Percentiles rank a stretch among this genome's conserved stretches.
These are phyloP conservation scores for Chloris gayana DNA, from an alignment of 176 grass and related monocot species.

Conservation along the genomic window DNA sequence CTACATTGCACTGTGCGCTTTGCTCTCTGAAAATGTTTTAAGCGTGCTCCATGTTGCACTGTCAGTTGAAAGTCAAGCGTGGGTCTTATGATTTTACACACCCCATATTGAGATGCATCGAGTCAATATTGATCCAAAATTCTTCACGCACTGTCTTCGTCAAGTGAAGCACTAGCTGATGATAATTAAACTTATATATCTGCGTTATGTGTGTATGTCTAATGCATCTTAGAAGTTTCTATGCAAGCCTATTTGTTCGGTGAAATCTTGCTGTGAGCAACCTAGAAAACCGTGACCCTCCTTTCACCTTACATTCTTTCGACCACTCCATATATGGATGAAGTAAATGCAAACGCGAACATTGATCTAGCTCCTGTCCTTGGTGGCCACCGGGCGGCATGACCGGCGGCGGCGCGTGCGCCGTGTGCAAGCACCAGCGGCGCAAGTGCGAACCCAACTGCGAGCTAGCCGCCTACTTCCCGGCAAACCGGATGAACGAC, in stretches of 20 bases:
- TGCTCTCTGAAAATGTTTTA: neutral
- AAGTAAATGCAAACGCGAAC: neutral
- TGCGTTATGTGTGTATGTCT: no score
- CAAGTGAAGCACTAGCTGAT: no score
- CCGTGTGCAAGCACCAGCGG: constrained; percentile 83
- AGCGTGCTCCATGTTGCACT: no score
- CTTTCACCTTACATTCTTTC: constrained; percentile 71
- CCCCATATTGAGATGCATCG: no score
- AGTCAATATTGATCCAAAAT: no score
- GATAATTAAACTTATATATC: no score
- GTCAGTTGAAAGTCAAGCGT: no score
- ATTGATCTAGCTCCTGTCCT: neutral
- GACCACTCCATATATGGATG: neutral
- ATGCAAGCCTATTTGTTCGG: constrained; percentile 10
- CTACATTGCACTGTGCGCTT: neutral
- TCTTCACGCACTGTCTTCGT: no score
- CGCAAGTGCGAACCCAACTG: constrained; percentile 84
- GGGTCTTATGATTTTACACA: no score
- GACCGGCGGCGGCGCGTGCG: constrained; percentile 67
- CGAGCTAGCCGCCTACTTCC: constrained; percentile 77
- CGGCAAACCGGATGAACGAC: constrained; percentile 67
- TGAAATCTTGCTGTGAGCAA: constrained; percentile 70
- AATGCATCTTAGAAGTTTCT: constrained; percentile 37
- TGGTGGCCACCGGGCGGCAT: constrained; percentile 18
- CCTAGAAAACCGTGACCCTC: constrained; percentile 67